Percentiles rank a stretch among this genome's conserved stretches.
Evolutionary conservation across 2,329 filamentous ascomycete species (phyloP).

Genomic region (Volutella citrinella): DNA sequence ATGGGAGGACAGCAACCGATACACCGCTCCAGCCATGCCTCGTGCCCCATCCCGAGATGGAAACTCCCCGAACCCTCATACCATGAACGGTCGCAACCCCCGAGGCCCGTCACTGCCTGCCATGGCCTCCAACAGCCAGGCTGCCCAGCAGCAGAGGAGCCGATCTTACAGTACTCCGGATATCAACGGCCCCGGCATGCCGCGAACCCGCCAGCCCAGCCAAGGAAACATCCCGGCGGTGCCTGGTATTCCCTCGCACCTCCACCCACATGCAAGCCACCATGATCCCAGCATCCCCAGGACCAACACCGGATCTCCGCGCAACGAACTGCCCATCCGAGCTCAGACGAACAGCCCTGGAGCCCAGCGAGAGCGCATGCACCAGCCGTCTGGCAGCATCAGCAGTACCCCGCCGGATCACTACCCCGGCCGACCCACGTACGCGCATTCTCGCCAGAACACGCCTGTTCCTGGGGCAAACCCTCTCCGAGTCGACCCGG

Average conservation of each 20-base stretch:
- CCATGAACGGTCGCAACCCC: constrained; percentile 60
- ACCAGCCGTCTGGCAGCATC: constrained; percentile 46
- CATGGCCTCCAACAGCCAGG: constrained; percentile 57
- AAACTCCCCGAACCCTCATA: constrained; percentile 62
- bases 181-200: constrained; percentile 69
- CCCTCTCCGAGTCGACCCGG: constrained; percentile 37
- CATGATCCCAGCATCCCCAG: constrained; percentile 67
- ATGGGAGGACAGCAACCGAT: constrained; percentile 76
- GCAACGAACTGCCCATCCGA: constrained; percentile 63
- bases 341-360: constrained; percentile 70
- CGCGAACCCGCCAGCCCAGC: constrained; percentile 54
- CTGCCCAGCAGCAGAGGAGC: constrained; percentile 66
- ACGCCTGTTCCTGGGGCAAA: constrained; percentile 36
- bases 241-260: constrained; percentile 71
- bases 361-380: constrained; percentile 58
- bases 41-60: constrained; percentile 78
- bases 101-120: constrained; percentile 79
- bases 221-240: constrained; percentile 63
- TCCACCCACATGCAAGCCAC: constrained; percentile 40
- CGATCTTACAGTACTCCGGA: constrained; percentile 95
- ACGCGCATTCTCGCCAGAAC: constrained; percentile 47
- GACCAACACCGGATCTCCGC: constrained; percentile 80
- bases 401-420: constrained; percentile 53
- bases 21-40: constrained; percentile 84
- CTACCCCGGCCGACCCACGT: constrained; percentile 54